Conservation (phyloP, 805 yeast species). For the baker's yeast (Saccharomyces cerevisiae) region DNA sequence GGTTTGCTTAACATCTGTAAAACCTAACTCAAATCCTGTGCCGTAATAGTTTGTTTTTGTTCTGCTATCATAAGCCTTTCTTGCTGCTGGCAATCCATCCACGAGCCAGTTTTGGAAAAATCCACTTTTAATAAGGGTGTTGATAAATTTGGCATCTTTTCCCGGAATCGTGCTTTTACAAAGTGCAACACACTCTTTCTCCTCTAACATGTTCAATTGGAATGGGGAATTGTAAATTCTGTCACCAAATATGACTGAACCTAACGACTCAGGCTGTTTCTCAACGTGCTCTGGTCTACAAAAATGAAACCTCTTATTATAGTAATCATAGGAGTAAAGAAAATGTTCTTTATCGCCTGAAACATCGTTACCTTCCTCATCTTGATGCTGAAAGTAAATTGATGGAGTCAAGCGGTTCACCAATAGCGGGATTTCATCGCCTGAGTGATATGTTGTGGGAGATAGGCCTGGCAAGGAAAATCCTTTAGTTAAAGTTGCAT, state of each 20-base stretch:
- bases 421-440: conserved; percentile 63
- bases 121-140: conserved; percentile 69
- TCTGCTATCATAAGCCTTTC: conserved; percentile 44
- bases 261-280: conserved; percentile 82
- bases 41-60: conserved; percentile 61
- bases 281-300: conserved; percentile 52
- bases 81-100: conserved; percentile 93
- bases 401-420: conserved; percentile 91
- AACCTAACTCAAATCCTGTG: conserved; percentile 75
- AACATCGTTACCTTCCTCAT: conserved; percentile 31
- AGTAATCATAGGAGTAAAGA: conserved; percentile 73
- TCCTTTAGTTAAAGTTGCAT: conserved; percentile 30
- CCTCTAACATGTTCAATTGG: conserved; percentile 66
- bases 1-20: conserved; percentile 41
- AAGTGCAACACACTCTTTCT: conserved; percentile 54
- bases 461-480: conserved; percentile 95
- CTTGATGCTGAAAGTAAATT: conserved; percentile 36
- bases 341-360: conserved; percentile 40
- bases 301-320: conserved; percentile 74
- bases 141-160: conserved; percentile 65
- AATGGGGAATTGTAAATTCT: conserved; percentile 91
- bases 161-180: conserved; percentile 55
- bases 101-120: conserved; percentile 87
- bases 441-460: conserved; percentile 75
- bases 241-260: conserved; percentile 91